These are phyloP conservation scores for Fomitiporia mediterranea DNA, from an alignment of 1,284 basidiomycete genomes.

Conservation along the genomic window DNA sequence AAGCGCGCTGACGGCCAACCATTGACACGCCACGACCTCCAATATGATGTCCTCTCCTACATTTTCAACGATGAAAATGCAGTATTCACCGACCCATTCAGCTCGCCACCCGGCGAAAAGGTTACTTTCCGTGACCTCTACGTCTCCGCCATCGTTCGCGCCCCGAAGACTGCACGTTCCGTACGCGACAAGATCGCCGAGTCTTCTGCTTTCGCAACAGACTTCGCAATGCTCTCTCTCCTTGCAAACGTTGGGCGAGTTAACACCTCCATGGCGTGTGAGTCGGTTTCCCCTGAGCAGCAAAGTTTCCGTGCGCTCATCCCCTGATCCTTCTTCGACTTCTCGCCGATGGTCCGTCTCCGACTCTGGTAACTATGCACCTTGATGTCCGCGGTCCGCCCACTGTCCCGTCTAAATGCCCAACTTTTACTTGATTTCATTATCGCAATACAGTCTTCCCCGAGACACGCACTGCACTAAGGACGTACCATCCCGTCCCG, in stretches of 20 bases:
- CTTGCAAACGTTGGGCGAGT: conserved; percentile 91
- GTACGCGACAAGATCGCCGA: conserved; percentile 83
- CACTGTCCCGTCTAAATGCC: conserved; percentile 20
- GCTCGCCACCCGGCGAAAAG: conserved; percentile 44
- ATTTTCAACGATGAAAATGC: conserved; percentile 68
- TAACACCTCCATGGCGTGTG: conserved; percentile 92
- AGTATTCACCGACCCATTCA: conserved; percentile 66
- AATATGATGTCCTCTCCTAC: conserved; percentile 77
- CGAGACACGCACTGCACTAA: conserved; percentile 65
- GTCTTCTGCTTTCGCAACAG: conserved; percentile 73
- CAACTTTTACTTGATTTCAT: conserved; percentile 9
- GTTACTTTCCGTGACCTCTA: conserved; percentile 84
- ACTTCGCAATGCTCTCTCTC: conserved; percentile 81
- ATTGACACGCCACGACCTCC: conserved; percentile 75
- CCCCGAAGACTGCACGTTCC: conserved; percentile 80
- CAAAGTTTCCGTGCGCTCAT: conserved; percentile 20
- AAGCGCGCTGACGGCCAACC: conserved; percentile 58
- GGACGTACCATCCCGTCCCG: conserved; percentile 70
- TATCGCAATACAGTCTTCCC: conserved; percentile 42
- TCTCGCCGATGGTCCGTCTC: conserved; percentile 16
- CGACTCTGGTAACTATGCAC: conserved; percentile 16
- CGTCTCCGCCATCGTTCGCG: conserved; percentile 73
- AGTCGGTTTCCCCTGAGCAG: no score
- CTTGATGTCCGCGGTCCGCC: conserved; percentile 8
- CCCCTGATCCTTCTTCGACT: conserved; percentile 12